Percentiles rank a stretch among this genome's conserved stretches.
These are phyloP conservation scores for Coprinellus micaceus DNA, from an alignment of 768 basidiomycete species.

Conservation along the genomic window DNA sequence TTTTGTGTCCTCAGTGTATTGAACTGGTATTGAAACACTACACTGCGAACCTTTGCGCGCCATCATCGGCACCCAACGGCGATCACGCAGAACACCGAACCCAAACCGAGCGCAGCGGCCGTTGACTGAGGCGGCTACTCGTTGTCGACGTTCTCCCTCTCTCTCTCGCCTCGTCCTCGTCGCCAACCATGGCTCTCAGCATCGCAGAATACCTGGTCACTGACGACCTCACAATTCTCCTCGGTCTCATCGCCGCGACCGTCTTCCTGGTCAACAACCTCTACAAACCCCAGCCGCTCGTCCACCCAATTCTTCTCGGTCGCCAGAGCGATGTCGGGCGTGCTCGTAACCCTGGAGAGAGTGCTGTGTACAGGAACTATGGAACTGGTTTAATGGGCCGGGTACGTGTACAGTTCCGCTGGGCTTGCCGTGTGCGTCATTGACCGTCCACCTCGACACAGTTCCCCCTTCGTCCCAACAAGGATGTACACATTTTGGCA, in stretches of 20 bases:
- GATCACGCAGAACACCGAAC: no score
- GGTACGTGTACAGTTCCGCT: conserved; percentile 38
- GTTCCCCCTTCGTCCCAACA: conserved; percentile 72
- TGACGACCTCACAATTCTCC: conserved; percentile 75
- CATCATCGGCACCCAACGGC: no score
- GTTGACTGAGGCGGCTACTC: not conserved
- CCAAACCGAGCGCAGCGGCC: not conserved
- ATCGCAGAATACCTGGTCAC: conserved; percentile 62
- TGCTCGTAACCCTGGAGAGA: conserved; percentile 77
- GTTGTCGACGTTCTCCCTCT: not conserved
- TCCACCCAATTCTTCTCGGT: conserved; percentile 91
- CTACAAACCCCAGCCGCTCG: conserved; percentile 79
- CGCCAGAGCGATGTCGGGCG: conserved; percentile 86
- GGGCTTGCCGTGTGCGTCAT: no score
- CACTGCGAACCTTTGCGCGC: no score
- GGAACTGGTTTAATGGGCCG: conserved; percentile 78
- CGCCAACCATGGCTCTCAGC: conserved; percentile 28
- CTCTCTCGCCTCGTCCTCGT: not conserved
- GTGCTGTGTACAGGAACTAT: conserved; percentile 89
- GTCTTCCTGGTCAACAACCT: conserved; percentile 74
- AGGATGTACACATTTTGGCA: conserved; percentile 62
- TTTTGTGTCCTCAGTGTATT: no score
- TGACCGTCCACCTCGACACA: conserved; percentile 24
- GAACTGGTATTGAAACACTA: no score
- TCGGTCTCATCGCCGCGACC: conserved; percentile 71